Base-by-base conservation (phyloP, 2,329 filamentous ascomycete genomes). In the Amauroascus niger region DNA sequence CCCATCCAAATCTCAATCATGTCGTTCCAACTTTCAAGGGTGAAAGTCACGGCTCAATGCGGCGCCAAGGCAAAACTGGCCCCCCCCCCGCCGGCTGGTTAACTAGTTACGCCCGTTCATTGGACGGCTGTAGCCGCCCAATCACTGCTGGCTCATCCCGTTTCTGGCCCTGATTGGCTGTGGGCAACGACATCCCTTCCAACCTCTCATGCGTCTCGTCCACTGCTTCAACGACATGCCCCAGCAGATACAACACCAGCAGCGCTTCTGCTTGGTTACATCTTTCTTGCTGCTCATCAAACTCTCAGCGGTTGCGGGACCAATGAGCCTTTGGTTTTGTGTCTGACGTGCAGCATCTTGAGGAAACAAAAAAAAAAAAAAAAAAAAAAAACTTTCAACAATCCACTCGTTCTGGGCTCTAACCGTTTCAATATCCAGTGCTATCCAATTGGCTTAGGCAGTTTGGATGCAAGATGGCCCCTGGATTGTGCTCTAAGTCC, bases 181-280 rank as follows among this genome's bases (percentile, higher is more conserved):
- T 11, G 20, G n/a, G 22, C 48, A 20, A 50, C 48, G 48, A 50
- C 37, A 39, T 16, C 32, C 46, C 30, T 20, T 28, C 13, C 28
- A 24, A 1, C 33, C 33, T 1, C 46, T 28, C n/a, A 35, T 18
- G 20, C 2, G n/a, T 18, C 13, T 7, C 35, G 28, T 44, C 37
- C n/a, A 44, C 40, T 9, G 16, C 49, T 45, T 39, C 50, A 39
- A 37, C 50, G 22, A 32, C 48, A 41, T 9, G 33, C 20, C 14
- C 39, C 26, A 20, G 26, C 7, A 33, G 8, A 6, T n/a, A 41
- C 35, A 49, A 30, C 35, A 26, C 33, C 20, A 28, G 20, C 24
- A n/a, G 41, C 40, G 40, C 50, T 46, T 46, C 50, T 52, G 50
- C 41, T 46, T 52, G 50, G 50, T 52, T 52, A 46, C 50, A 46